phyloP scores from a whole-genome alignment of 305 asterid species.

The Solanum chacoense region DNA sequence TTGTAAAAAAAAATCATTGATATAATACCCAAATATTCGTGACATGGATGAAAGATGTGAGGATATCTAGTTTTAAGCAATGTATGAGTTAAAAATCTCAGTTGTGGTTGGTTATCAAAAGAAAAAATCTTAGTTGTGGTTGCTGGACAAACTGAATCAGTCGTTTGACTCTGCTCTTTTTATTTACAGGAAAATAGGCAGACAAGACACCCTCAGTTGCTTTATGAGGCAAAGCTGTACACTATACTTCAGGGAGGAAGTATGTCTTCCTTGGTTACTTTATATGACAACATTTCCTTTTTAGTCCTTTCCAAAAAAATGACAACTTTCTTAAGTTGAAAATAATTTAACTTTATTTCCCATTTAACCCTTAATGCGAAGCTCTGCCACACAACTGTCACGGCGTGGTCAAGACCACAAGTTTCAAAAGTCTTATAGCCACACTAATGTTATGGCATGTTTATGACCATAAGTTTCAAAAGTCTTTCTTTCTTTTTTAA shows the following conservation, averaged over 20 bases:
- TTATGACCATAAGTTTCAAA: neutral
- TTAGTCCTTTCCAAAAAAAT: neutral
- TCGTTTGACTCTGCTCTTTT: neutral
- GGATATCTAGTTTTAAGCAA: neutral
- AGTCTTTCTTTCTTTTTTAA: neutral
- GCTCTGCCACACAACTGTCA: neutral
- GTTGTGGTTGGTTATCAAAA: neutral
- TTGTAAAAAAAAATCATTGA: neutral
- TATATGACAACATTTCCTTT: neutral
- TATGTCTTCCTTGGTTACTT: constrained; percentile 25
- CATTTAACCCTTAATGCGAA: neutral
- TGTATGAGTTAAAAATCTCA: neutral
- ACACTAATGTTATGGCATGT: neutral
- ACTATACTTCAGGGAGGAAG: constrained; percentile 92
- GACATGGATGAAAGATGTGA: neutral
- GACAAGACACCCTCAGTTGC: constrained; percentile 92
- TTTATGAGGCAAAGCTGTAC: constrained; percentile 89
- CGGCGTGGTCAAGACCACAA: neutral
- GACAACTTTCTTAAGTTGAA: neutral
- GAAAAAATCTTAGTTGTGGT: neutral
- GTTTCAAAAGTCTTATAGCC: neutral
- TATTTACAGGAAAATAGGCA: constrained; percentile 71
- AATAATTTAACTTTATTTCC: neutral
- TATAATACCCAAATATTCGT: neutral
- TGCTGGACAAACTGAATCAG: neutral